These are phyloP conservation scores for Prinsepia uniflora DNA, from an alignment of 306 rosid genomes.

Conservation along the genomic window DNA sequence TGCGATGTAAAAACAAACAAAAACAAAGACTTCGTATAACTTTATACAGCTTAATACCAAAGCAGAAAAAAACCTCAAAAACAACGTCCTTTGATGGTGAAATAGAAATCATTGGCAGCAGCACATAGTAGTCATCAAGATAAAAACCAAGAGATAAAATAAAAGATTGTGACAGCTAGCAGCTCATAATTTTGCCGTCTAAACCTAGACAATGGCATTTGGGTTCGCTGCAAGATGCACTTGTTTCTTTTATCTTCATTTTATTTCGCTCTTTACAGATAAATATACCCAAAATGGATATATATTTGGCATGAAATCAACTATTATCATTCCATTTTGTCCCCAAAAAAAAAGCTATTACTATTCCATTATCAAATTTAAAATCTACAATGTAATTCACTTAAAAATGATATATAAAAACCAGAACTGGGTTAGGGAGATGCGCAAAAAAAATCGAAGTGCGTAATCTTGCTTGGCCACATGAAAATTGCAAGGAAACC, in stretches of 20 bases:
- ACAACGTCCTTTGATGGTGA: neutral
- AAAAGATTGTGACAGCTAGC: neutral
- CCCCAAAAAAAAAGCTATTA: neutral
- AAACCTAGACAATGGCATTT: neutral
- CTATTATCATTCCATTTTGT: too few relatives aligned
- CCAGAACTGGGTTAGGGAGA: neutral
- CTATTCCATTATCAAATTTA: neutral
- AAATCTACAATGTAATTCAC: neutral
- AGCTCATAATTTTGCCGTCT: constrained; percentile 2
- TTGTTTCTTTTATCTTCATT: neutral
- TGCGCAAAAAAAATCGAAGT: neutral
- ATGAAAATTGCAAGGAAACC: neutral
- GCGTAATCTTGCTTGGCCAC: neutral
- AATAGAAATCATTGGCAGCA: neutral
- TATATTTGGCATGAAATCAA: neutral
- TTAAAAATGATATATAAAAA: neutral
- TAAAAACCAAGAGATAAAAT: neutral
- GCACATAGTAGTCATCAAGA: neutral
- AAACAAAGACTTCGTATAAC: neutral
- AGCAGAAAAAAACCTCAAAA: neutral
- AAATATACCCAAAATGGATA: neutral
- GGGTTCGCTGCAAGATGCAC: neutral
- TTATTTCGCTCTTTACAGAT: neutral
- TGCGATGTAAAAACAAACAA: constrained; percentile 6
- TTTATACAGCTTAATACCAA: neutral